Evolutionary conservation across 495 filamentous ascomycete genomes (phyloP), one percentile per base, ranked within the genome.

Genomic region (Daldinia caldariorum): DNA sequence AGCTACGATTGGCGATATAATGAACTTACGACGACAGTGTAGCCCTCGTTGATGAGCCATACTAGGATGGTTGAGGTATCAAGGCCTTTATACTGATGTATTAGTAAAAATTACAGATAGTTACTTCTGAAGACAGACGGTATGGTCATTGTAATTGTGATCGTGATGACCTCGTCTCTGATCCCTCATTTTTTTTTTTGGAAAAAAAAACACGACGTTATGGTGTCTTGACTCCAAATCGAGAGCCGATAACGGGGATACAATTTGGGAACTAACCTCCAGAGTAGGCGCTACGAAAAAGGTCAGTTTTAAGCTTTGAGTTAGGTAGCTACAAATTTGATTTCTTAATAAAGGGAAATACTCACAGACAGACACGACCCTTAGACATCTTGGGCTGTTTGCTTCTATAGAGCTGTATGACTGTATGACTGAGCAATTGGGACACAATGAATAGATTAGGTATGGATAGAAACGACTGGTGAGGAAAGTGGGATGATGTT

Each of bases 361-460:
- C 79, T 80, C 45, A 82, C 79, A 82, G 78, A 77, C 80, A 82
- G 66, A 82, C 80, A 50, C 80, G 80, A 58, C 79, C 80, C 67
- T 82, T 81, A 63, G 79, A 79, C 80, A 77, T 77, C 63, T 47
- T 38, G 41, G 10, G 2, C 1, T 22, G 18, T 47, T 47, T 16
- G 26, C 32, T 31, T 16, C 26, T 32, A 32, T 53, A 3, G 26
- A 53, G 31, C 13, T 16, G 50, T 29, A 53, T 32, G 31, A 31
- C 13, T 16, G 50, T 29, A 53, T 32, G 31, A 31, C 13, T 53
- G 22, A 6, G 4, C 2, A 8, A 0, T n/a, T 13, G 31, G 22
- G 13, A 31, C 26, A 53, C 50, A 12, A 32, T 53, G 50, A 5
- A 53, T 32, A n/a, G 50, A 32, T 32, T 32, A n/a, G 50, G 16